Percentiles rank a stretch among this genome's conserved stretches.
Conservation (phyloP, 225 moss, liverwort and hornwort genomes). For the Marchantia polymorpha region DNA sequence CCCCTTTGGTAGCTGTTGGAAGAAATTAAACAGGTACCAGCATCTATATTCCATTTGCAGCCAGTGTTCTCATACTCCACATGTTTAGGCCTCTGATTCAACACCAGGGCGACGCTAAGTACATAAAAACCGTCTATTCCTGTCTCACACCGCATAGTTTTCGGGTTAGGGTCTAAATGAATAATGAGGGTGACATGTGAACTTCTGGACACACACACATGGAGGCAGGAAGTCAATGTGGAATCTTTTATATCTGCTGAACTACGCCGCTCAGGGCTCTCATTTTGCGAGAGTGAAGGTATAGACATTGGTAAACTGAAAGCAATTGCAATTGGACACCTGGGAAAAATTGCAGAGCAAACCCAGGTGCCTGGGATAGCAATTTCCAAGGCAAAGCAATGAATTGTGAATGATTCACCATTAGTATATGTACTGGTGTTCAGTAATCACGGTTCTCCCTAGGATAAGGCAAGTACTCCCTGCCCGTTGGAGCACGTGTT, state of each 20-base stretch:
- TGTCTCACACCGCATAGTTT: conserved; percentile 7
- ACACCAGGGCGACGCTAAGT: conserved; percentile 13
- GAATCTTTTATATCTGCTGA: conserved; percentile 17
- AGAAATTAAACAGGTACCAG: conserved; percentile 18
- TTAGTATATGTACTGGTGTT: conserved; percentile 3
- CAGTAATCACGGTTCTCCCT: conserved; percentile 50
- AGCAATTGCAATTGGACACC: conserved; percentile 6
- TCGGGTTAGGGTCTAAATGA: conserved; percentile 6
- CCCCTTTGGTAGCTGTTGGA: conserved; percentile 3
- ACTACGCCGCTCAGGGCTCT: conserved; percentile 21
- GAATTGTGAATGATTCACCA: conserved; percentile 15
- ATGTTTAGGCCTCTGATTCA: conserved; percentile 10
- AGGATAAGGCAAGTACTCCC: conserved; percentile 87
- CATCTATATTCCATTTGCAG: conserved; percentile 18
- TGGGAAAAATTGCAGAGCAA: not conserved
- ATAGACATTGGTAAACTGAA: conserved; percentile 20
- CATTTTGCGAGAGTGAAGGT: conserved; percentile 17
- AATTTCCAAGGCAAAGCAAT: conserved; percentile 2
- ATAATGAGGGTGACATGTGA: conserved; percentile 8
- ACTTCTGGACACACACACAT: conserved; percentile 5
- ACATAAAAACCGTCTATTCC: conserved; percentile 11
- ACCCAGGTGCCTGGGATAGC: conserved; percentile 12
- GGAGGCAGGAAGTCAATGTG: conserved; percentile 9
- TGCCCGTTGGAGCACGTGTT: conserved; percentile 66
- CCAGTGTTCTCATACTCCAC: conserved; percentile 23